A percentile compares a stretch with the other conserved stretches of the same genome.
phyloP scores from a whole-genome alignment of 139 green algal genomes.

The Tetradesmus lagerheimii region DNA sequence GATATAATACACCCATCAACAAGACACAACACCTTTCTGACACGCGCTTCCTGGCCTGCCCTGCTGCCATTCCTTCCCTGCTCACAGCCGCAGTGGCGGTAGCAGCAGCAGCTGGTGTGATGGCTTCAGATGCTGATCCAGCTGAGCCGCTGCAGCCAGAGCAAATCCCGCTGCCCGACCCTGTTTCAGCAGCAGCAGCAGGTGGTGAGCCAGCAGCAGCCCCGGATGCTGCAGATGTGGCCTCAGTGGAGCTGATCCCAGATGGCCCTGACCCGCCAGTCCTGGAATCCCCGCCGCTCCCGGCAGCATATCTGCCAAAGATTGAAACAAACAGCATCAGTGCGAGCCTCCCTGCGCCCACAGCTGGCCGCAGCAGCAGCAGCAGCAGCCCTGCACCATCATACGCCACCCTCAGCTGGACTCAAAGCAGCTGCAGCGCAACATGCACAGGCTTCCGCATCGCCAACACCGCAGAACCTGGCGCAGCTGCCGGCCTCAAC shows the following conservation, averaged over 20 bases:
- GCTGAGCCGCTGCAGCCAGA: not conserved
- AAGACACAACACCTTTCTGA: too few species aligned
- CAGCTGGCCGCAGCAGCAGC: not conserved
- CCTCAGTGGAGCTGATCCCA: not conserved
- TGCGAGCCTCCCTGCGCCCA: not conserved
- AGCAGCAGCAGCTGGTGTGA: not conserved
- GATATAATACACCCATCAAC: not conserved
- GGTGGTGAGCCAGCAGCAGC: constrained; percentile 29
- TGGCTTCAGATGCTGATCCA: not conserved
- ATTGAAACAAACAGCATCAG: not conserved
- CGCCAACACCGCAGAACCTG: not conserved
- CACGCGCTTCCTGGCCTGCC: not conserved
- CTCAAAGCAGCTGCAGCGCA: not conserved
- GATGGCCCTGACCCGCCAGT: not conserved
- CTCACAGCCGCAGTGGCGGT: not conserved
- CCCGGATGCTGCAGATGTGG: too few species aligned
- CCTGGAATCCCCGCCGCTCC: not conserved
- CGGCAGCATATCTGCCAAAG: not conserved
- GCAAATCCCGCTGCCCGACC: not conserved
- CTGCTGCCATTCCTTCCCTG: not conserved
- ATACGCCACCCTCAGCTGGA: not conserved
- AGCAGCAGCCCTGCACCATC: not conserved
- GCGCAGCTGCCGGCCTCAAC: too few species aligned
- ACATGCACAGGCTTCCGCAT: not conserved
- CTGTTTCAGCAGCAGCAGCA: too few species aligned